Base-by-base conservation (phyloP, 345 rosid species). In the Eucalyptus regnans region DNA sequence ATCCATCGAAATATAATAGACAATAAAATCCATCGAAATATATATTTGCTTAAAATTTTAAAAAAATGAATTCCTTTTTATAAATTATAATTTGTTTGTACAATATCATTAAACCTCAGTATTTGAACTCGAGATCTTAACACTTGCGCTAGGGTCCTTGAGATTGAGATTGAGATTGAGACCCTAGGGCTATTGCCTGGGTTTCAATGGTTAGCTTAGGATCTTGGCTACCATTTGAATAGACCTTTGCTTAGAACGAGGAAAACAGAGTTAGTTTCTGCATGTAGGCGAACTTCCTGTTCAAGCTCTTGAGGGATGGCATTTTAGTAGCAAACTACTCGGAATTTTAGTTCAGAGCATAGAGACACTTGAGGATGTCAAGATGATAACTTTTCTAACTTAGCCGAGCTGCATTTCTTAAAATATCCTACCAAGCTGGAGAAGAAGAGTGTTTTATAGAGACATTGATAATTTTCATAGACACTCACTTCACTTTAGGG, bases 321-420 rank as follows among this genome's bases (percentile, higher is more conserved):
- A 0, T 18, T 52, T 52, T 20, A 52, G 1, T 0, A 52, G 0
- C 2, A 20, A 52, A 52, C 0, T 52, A 20, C 2, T 52, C 10
- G 1, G 1, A 4, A 2, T 7, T 52, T 52, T 52, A 52, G 23
- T 52, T 52, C 25, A 52, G 20, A 52, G 20, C 25, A 52, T 18
- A 52, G 0, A 52, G 9, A 18, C 5, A 20, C 4, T 20, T 0
- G 1, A 3, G 10, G 8, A 23, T 52, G 10, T 52, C 0, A 0
- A 2, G 58, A 20, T 52, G 5, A 52, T 20, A 20, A 52, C 58
- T 52, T 52, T 20, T 52, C 0, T 52, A 52, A 52, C 58, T 52
- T 52, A 20, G 58, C 1, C 0, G 0, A 20, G 2, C 5, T 52
- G 0, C 58, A 20, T 52, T 8, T 52, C 23, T 52, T 20, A 52